Conservation (phyloP, 2,329 filamentous ascomycete genomes). For the Claviceps sp. region DNA sequence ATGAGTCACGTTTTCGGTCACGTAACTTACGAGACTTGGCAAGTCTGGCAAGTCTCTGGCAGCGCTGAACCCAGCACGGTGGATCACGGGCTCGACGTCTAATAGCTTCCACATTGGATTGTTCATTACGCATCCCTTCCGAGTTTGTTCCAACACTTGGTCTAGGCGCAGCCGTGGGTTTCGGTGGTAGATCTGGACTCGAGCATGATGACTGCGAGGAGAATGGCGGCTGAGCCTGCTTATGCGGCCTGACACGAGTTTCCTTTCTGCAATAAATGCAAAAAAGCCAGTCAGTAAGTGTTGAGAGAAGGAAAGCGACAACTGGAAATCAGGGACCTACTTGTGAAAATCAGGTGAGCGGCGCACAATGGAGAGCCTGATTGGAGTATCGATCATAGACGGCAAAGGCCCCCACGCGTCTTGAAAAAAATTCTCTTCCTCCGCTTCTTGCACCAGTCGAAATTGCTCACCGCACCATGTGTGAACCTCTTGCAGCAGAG, state of each 20-base stretch:
- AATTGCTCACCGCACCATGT: constrained; percentile 11
- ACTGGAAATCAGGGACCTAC: background rate
- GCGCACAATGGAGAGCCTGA: background rate
- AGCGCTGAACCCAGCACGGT: too few relatives aligned
- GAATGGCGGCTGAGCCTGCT: too few relatives aligned
- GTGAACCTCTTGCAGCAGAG: constrained; percentile 10
- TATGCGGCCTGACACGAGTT: background rate
- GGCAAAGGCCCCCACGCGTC: background rate
- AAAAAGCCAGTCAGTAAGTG: background rate
- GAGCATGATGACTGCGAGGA: too few relatives aligned
- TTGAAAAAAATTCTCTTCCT: background rate
- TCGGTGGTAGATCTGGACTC: too few relatives aligned
- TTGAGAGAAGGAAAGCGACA: background rate
- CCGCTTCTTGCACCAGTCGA: constrained; percentile 1
- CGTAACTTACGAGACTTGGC: too few relatives aligned
- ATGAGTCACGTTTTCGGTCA: too few relatives aligned
- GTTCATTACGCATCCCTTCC: too few relatives aligned
- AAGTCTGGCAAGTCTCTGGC: too few relatives aligned
- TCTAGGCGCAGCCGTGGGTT: too few relatives aligned
- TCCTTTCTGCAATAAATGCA: background rate
- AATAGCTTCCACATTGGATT: too few relatives aligned
- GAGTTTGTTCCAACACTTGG: too few relatives aligned
- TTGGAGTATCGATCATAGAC: background rate
- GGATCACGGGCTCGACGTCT: too few relatives aligned
- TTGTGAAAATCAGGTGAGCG: background rate